phyloP scores from a whole-genome alignment of 768 basidiomycete species.

The Mycena olivaceomarginata region DNA sequence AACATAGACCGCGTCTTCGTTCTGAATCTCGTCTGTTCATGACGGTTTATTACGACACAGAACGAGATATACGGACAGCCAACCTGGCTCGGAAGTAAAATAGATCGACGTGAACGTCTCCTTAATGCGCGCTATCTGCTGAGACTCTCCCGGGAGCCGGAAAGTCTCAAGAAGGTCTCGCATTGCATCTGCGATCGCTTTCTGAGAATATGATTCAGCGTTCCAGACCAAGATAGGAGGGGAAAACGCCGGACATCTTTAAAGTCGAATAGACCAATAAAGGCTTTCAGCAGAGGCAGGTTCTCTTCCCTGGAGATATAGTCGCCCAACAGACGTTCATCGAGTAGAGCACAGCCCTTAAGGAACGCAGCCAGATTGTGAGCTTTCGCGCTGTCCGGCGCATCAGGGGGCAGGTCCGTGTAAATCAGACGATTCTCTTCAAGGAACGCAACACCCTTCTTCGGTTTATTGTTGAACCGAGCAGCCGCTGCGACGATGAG shows the following conservation, averaged over 20 bases:
- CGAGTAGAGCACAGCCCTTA: constrained; percentile 88
- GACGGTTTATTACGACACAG: constrained; percentile 23
- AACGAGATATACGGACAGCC: constrained; percentile 41
- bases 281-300: constrained; percentile 88
- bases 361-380: constrained; percentile 90
- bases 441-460: constrained; percentile 90
- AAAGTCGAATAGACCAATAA: constrained; percentile 93
- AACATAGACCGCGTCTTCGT: constrained; percentile 95
- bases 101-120: constrained; percentile 96
- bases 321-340: constrained; percentile 96
- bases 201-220: constrained; percentile 66
- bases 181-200: constrained; percentile 97
- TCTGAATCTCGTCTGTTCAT: constrained; percentile 87
- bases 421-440: constrained; percentile 95
- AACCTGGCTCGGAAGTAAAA: constrained; percentile 90
- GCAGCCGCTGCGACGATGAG: constrained; percentile 88
- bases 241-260: constrained; percentile 75
- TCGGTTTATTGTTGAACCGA: constrained; percentile 95
- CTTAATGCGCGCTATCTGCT: constrained; percentile 95
- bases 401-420: constrained; percentile 72
- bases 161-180: constrained; percentile 95
- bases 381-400: constrained; percentile 65
- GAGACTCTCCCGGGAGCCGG: constrained; percentile 95
- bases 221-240: neutral
- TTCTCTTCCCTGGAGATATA: constrained; percentile 94